Evolutionary conservation across 2,329 filamentous ascomycete species (phyloP), one percentile per base, ranked within the genome.

Genomic region (Exophiala bonariae): DNA sequence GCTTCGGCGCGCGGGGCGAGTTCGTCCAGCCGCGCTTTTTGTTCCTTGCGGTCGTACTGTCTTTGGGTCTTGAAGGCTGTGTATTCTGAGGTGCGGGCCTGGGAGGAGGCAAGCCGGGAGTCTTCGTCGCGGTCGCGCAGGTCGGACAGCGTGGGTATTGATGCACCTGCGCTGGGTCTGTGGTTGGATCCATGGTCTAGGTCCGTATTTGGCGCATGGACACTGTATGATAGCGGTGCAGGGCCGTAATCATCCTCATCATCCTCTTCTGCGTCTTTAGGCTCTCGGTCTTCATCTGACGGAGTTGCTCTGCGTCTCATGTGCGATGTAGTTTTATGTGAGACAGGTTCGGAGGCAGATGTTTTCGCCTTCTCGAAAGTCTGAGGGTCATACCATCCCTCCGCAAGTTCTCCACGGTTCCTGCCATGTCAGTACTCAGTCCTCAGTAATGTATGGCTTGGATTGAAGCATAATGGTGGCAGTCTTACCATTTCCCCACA

Each of bases 381-480:
- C 48, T 79, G 79, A 6, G 90, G 87, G 62, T 95, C 89, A 68
- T 97, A 99, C 92, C 92, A 99, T 37, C 89, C 89, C 66, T 92
- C 86, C 3, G 87, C 86, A 54, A 97, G 75, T 70, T 92, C 88
- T 63, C 84, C 86, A 60, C 82, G 81, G 72, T 99, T 99, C 83
- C 83, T 86, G 50, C 42, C 51, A 59, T 58, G 55, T 59, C 43
- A 59, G 53, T 37, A 23, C 20, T n/a, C n/a, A n/a, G n/a, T n/a
- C n/a, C n/a, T n/a, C n/a, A n/a, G n/a, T n/a, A n/a, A n/a, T n/a
- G n/a, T n/a, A n/a, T n/a, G n/a, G 14, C 6, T 30, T 35, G 39
- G 34, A 19, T 8, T 13, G 9, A n/a, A 16, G 4, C 8, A 8
- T 19, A 28, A 5, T 14, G 10, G 23, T n/a, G 5, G 4, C 17